phyloP scores from a whole-genome alignment of 495 filamentous ascomycete species.

The Rostrohypoxylon terebratum region DNA sequence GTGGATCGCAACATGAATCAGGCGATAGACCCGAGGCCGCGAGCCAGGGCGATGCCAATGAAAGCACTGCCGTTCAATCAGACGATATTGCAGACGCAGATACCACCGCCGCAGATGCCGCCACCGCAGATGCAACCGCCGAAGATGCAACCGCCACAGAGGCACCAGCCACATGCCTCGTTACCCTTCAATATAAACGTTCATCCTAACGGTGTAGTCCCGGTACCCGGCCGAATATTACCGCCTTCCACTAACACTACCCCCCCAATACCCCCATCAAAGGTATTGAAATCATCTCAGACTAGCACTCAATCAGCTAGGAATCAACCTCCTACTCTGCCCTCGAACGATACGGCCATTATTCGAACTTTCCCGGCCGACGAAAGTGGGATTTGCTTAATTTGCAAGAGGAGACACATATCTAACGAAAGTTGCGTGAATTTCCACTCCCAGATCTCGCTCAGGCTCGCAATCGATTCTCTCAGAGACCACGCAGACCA shows the following conservation, averaged over 20 bases:
- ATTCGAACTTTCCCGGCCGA: constrained; percentile 21
- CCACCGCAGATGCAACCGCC: neutral
- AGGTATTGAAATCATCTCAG: constrained; percentile 8
- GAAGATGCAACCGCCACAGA: too few species aligned
- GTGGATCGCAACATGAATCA: neutral
- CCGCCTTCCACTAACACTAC: neutral
- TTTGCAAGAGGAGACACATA: constrained; percentile 50
- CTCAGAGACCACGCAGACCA: constrained; percentile 26
- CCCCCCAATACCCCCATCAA: neutral
- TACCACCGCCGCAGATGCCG: neutral
- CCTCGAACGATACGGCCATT: neutral
- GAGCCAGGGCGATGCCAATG: neutral
- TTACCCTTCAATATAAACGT: neutral
- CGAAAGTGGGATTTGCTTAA: constrained; percentile 42
- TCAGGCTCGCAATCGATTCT: constrained; percentile 50
- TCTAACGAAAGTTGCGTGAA: constrained; percentile 48
- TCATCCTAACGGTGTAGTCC: constrained; percentile 17
- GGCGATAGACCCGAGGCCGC: neutral
- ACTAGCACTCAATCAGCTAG: neutral
- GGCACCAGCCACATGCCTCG: neutral
- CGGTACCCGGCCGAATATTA: constrained; percentile 3
- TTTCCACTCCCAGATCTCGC: constrained; percentile 44
- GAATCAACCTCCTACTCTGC: neutral
- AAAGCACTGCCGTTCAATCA: neutral
- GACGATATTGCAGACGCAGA: neutral